Evolutionary conservation across 306 rosid species (phyloP).

Genomic region (Vigna reflexopilosa): DNA sequence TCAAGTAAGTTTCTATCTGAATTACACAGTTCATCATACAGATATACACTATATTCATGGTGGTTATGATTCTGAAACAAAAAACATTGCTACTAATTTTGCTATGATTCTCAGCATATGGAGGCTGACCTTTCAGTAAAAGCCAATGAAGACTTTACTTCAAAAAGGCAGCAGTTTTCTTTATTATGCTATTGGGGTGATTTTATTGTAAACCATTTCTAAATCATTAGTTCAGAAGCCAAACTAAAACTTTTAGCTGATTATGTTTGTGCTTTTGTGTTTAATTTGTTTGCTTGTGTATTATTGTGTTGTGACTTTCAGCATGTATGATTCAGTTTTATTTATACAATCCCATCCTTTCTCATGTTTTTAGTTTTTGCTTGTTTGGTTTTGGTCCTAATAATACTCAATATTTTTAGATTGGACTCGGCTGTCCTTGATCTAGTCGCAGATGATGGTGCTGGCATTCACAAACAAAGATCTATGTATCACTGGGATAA

Average conservation of each 20-base stretch:
- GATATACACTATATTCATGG: constrained; percentile 16
- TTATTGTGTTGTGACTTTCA: constrained; percentile 17
- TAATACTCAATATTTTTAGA: constrained; percentile 52
- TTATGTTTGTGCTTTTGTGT: constrained; percentile 25
- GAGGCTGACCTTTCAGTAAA: constrained; percentile 89
- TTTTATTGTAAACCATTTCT: constrained; percentile 4
- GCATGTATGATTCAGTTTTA: constrained; percentile 31
- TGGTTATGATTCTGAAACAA: constrained; percentile 26
- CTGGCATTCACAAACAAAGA: no score
- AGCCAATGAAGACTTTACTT: constrained; percentile 71
- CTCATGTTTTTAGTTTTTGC: background rate
- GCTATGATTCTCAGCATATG: constrained; percentile 65
- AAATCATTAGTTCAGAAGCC: background rate
- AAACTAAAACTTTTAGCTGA: constrained; percentile 21
- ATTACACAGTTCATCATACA: constrained; percentile 24
- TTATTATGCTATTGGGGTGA: background rate
- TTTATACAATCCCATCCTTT: background rate
- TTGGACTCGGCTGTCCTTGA: constrained; percentile 53
- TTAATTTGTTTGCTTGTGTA: constrained; percentile 25
- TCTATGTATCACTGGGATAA: no score
- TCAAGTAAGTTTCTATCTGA: constrained; percentile 61
- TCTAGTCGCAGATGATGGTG: no score
- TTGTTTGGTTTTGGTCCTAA: constrained; percentile 34
- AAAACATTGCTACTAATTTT: constrained; percentile 31
- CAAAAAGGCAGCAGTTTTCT: constrained; percentile 64